phyloP scores from a whole-genome alignment of 805 yeast species.

The Wickerhamomyces ciferrii region DNA sequence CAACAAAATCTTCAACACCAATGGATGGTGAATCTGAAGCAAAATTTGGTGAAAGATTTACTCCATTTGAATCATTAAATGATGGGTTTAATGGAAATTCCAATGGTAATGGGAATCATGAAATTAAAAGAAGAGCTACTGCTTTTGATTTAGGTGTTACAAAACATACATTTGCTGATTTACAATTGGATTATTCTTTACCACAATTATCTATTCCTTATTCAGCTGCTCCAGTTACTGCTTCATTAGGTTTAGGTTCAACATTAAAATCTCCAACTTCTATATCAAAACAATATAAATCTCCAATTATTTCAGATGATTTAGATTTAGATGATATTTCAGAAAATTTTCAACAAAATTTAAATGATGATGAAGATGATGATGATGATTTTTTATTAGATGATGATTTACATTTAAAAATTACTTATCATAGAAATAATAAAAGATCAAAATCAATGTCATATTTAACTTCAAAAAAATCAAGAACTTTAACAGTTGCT shows the following conservation, averaged over 20 bases:
- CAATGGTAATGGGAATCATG: slow-evolving; percentile 6
- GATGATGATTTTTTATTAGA: slow-evolving; percentile 34
- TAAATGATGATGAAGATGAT: slow-evolving; percentile 30
- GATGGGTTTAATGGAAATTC: too few relatives aligned
- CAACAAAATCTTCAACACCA: background rate
- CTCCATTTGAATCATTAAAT: slow-evolving; percentile 14
- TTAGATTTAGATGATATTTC: slow-evolving; percentile 35
- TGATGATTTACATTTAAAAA: slow-evolving; percentile 33
- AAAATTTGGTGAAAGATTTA: background rate
- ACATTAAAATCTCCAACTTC: slow-evolving; percentile 8
- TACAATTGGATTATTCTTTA: slow-evolving; percentile 30
- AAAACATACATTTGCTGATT: slow-evolving; percentile 31
- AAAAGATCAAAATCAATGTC: slow-evolving; percentile 64
- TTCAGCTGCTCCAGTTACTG: slow-evolving; percentile 74
- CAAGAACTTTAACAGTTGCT: slow-evolving; percentile 55
- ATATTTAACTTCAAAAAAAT: slow-evolving; percentile 47
- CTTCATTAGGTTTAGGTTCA: slow-evolving; percentile 38
- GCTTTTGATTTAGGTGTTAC: slow-evolving; percentile 45
- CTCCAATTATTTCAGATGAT: slow-evolving; percentile 27
- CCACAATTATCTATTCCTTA: slow-evolving; percentile 56
- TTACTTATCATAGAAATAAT: slow-evolving; percentile 34
- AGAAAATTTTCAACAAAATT: slow-evolving; percentile 18
- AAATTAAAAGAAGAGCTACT: slow-evolving; percentile 43
- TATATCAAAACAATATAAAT: background rate
- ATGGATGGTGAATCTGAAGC: background rate